A percentile compares a stretch with the other conserved stretches of the same genome.
Evolutionary conservation across 2,329 filamentous ascomycete species (phyloP).

Genomic region (Alternaria angustiovoidea): DNA sequence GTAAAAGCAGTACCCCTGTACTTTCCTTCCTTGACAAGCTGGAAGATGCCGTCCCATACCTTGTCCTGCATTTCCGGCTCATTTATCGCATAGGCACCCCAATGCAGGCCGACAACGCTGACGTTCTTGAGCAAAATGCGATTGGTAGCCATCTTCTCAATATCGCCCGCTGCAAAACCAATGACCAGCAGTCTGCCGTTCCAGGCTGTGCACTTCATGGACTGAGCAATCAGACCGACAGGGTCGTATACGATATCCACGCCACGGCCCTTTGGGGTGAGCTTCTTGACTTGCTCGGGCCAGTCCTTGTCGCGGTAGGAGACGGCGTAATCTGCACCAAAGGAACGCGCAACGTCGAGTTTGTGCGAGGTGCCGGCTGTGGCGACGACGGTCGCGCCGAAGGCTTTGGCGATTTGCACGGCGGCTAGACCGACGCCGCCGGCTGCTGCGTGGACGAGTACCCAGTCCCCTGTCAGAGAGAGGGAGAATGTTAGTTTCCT

Average conservation of each 20-base stretch:
- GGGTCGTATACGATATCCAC: constrained; percentile 97
- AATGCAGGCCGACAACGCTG: constrained; percentile 86
- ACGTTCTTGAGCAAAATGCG: constrained; percentile 95
- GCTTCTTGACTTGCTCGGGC: constrained; percentile 74
- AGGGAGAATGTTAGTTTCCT: not conserved
- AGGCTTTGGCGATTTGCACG: constrained; percentile 92
- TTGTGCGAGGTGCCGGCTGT: constrained; percentile 85
- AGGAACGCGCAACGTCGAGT: constrained; percentile 77
- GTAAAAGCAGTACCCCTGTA: constrained; percentile 83
- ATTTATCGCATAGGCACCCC: constrained; percentile 81
- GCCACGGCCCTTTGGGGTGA: constrained; percentile 75
- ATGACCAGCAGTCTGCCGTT: constrained; percentile 88
- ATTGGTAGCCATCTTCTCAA: constrained; percentile 93
- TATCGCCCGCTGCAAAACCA: constrained; percentile 84
- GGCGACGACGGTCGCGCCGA: constrained; percentile 90
- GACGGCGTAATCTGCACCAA: constrained; percentile 84
- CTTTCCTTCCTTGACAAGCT: constrained; percentile 78
- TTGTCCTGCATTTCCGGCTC: constrained; percentile 73
- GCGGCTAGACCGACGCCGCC: constrained; percentile 91
- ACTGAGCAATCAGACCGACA: constrained; percentile 86
- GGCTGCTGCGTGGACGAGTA: constrained; percentile 90
- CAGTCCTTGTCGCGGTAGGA: constrained; percentile 74
- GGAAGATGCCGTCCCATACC: constrained; percentile 85
- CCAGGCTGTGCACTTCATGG: constrained; percentile 92
- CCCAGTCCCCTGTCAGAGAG: constrained; percentile 71